phyloP scores from a whole-genome alignment of 768 basidiomycete genomes.

The Mycena polygramma region DNA sequence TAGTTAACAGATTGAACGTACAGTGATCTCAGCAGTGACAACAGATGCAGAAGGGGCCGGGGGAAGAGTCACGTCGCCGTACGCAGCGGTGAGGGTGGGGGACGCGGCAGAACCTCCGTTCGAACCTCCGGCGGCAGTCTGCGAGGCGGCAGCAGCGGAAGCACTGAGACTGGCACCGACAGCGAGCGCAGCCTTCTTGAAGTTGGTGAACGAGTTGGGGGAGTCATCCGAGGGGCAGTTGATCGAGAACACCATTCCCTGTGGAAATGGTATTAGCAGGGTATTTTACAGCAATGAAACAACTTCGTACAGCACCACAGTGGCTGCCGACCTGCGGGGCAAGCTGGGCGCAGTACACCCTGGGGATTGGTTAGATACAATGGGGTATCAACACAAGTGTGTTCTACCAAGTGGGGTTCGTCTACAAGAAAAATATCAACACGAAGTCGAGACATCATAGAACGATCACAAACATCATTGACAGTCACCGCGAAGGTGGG shows the following conservation, averaged over 20 bases:
- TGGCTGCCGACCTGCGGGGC: slow-evolving; percentile 66
- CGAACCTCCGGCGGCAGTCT: slow-evolving; percentile 41
- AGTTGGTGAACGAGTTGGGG: slow-evolving; percentile 71
- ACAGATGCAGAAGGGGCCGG: slow-evolving; percentile 57
- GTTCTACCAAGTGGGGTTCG: slow-evolving; percentile 66
- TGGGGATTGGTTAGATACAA: too few relatives aligned
- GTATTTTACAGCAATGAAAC: not conserved
- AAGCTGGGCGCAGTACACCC: too few relatives aligned
- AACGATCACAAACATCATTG: slow-evolving; percentile 40
- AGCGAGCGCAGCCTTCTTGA: slow-evolving; percentile 69
- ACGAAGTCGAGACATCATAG: slow-evolving; percentile 1
- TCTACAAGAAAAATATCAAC: slow-evolving; percentile 48
- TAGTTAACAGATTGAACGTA: slow-evolving; percentile 35
- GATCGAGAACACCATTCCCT: slow-evolving; percentile 77
- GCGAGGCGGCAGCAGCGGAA: slow-evolving; percentile 48
- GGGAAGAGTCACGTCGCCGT: slow-evolving; percentile 65
- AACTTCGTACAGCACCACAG: slow-evolving; percentile 53
- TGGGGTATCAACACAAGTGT: too few relatives aligned
- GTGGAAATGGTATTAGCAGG: not conserved
- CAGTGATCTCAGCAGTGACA: slow-evolving; percentile 65
- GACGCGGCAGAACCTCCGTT: slow-evolving; percentile 29
- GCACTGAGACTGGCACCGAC: slow-evolving; percentile 65
- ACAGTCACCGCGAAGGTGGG: slow-evolving; percentile 66
- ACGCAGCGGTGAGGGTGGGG: slow-evolving; percentile 57
- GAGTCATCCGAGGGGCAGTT: slow-evolving; percentile 69